Conservation (phyloP, 148 eudicot genomes). For the Oxyria digyna region DNA sequence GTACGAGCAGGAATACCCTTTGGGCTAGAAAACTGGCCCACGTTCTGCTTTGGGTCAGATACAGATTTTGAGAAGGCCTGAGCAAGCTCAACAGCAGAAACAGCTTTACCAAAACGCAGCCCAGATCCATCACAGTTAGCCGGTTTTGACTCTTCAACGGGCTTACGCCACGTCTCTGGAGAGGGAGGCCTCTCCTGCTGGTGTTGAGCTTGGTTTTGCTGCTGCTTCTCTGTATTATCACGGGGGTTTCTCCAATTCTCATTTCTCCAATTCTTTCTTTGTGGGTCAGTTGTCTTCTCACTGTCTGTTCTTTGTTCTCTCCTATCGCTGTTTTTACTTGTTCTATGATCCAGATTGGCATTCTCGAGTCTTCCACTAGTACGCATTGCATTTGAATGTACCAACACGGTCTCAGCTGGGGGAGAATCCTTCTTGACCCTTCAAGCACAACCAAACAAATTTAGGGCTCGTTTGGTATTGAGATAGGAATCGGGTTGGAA, state of each 20-base stretch:
- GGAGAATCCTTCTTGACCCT: slow-evolving; percentile 40
- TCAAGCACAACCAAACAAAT: slow-evolving; percentile 10
- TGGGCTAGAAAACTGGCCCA: slow-evolving; percentile 41
- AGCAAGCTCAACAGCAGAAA: slow-evolving; percentile 88
- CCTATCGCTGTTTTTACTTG: slow-evolving; percentile 33
- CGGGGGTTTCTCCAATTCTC: slow-evolving; percentile 47
- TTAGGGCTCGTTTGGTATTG: too few relatives aligned
- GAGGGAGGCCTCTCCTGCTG: slow-evolving; percentile 63
- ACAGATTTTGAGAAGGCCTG: slow-evolving; percentile 75
- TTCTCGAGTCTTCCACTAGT: slow-evolving; percentile 31
- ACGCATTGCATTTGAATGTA: slow-evolving; percentile 25
- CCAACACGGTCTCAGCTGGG: slow-evolving; percentile 23
- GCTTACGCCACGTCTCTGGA: slow-evolving; percentile 97
- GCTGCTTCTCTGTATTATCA: slow-evolving; percentile 47
- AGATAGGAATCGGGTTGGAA: too few relatives aligned
- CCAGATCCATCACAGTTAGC: slow-evolving; percentile 27
- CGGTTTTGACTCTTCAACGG: slow-evolving; percentile 39
- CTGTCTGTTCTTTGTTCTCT: slow-evolving; percentile 33
- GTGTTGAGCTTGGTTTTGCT: slow-evolving; percentile 17
- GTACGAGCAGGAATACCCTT: slow-evolving; percentile 38
- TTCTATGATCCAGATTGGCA: slow-evolving; percentile 30
- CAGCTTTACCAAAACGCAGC: slow-evolving; percentile 61
- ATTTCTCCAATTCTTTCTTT: slow-evolving; percentile 56
- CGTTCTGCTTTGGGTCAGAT: slow-evolving; percentile 33
- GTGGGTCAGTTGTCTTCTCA: slow-evolving; percentile 43